Percentiles rank a stretch among this genome's conserved stretches.
Evolutionary conservation across 805 yeast species (phyloP).

Genomic region (Metschnikowia corniflorae): DNA sequence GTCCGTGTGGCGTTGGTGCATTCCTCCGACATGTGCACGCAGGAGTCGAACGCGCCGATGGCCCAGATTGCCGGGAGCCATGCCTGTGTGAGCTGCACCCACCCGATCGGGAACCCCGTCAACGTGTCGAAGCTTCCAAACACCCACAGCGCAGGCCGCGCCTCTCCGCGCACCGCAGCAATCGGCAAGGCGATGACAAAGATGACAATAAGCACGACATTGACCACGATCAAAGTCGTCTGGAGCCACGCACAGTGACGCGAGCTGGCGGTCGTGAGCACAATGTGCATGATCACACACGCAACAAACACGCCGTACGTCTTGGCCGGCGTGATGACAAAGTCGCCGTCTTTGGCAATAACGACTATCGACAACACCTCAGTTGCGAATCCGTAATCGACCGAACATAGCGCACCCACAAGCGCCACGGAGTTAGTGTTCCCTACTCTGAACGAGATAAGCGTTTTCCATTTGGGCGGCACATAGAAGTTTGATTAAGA

Average conservation of each 20-base stretch:
- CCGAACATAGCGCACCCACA: conserved; percentile 64
- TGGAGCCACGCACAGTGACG: conserved; percentile 55
- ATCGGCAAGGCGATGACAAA: conserved; percentile 63
- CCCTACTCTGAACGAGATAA: conserved; percentile 47
- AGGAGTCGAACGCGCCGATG: conserved; percentile 67
- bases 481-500: conserved; percentile 64
- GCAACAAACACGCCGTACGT: conserved; percentile 66
- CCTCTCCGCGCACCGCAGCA: conserved; percentile 42
- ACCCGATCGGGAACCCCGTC: conserved; percentile 57
- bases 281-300: conserved; percentile 49
- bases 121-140: conserved; percentile 50
- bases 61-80: conserved; percentile 74
- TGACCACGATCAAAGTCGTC: conserved; percentile 52
- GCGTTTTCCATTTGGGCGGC: conserved; percentile 35
- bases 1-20: conserved; percentile 58
- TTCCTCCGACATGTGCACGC: conserved; percentile 71
- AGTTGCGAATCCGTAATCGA: conserved; percentile 66
- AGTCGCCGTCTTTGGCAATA: conserved; percentile 50
- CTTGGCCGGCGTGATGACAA: conserved; percentile 49
- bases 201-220: conserved; percentile 50
- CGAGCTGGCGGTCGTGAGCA: conserved; percentile 55
- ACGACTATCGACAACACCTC: conserved; percentile 58
- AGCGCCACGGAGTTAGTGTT: conserved; percentile 65
- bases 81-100: conserved; percentile 43
- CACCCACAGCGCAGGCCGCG: conserved; percentile 51